Percentiles rank a stretch among this genome's conserved stretches.
Conservation (phyloP, 371 early-diverging fungal species). For the Phascolomyces articulosus region DNA sequence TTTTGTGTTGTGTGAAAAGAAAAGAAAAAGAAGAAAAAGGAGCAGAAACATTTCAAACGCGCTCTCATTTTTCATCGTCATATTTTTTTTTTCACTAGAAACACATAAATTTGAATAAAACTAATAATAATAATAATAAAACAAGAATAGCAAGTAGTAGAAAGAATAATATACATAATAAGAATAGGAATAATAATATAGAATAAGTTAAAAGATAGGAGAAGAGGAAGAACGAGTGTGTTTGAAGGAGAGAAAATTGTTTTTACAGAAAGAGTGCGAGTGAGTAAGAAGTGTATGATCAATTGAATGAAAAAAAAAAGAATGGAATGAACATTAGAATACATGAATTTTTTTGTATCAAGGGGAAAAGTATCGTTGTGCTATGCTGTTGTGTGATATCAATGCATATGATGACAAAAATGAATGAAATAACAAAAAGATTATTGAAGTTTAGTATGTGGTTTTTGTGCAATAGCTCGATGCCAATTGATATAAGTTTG, state of each 20-base stretch:
- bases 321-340: too few species aligned
- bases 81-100: too few species aligned
- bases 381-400: not conserved
- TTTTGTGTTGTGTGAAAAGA: not conserved
- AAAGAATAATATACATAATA: not conserved
- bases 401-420: not conserved
- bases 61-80: not conserved
- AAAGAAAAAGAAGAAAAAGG: not conserved
- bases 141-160: not conserved
- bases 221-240: too few species aligned
- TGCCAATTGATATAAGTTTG: constrained; percentile 51
- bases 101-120: not conserved
- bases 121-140: not conserved
- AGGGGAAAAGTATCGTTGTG: too few species aligned
- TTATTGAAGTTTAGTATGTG: constrained; percentile 10
- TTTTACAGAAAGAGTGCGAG: not conserved
- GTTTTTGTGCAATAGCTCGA: constrained; percentile 47
- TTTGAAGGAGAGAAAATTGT: not conserved
- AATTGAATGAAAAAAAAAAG: not conserved
- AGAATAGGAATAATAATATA: not conserved
- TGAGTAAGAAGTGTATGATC: not conserved
- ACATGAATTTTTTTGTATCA: too few species aligned
- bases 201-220: too few species aligned
- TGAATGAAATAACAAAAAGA: not conserved
- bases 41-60: not conserved